Evolutionary conservation across 208 protist species (phyloP).

Genomic region (Kentomonas sorsogonicus): DNA sequence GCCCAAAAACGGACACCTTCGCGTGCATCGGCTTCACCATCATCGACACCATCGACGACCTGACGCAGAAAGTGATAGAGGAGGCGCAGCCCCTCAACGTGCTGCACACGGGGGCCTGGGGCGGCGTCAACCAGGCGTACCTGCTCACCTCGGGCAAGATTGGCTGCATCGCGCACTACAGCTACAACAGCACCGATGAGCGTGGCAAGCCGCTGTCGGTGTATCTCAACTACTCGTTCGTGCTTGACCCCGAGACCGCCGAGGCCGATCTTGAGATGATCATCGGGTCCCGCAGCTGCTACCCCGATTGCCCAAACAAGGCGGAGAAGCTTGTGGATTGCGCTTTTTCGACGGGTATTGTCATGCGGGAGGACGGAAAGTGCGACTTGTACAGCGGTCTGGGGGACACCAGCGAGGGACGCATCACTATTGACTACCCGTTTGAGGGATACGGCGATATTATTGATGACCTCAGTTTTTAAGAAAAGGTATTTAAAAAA

Average conservation of each 20-base stretch:
- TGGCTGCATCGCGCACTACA: constrained; percentile 68
- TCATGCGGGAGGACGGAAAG: constrained; percentile 60
- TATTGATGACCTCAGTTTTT: constrained; percentile 33
- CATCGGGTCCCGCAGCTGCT: constrained; percentile 58
- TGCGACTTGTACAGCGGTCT: constrained; percentile 68
- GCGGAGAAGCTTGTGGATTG: constrained; percentile 41
- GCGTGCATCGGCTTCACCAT: constrained; percentile 56
- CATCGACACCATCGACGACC: constrained; percentile 38
- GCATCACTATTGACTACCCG: constrained; percentile 69
- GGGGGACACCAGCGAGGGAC: constrained; percentile 51
- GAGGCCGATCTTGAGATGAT: constrained; percentile 30
- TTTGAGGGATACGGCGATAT: constrained; percentile 54
- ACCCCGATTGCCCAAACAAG: constrained; percentile 46
- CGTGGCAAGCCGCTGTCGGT: constrained; percentile 31
- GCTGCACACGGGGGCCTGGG: constrained; percentile 49
- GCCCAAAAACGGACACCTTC: constrained; percentile 39
- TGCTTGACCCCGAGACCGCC: constrained; percentile 43
- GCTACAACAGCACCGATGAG: constrained; percentile 43
- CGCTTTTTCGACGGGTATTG: constrained; percentile 54
- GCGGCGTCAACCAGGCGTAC: constrained; percentile 62
- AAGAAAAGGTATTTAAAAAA: constrained; percentile 6
- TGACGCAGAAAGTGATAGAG: constrained; percentile 39
- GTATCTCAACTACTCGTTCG: constrained; percentile 62
- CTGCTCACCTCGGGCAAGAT: constrained; percentile 48
- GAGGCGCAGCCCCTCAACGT: constrained; percentile 48